Conservation (phyloP, 768 basidiomycete genomes). For the Phlegmacium glaucopus region DNA sequence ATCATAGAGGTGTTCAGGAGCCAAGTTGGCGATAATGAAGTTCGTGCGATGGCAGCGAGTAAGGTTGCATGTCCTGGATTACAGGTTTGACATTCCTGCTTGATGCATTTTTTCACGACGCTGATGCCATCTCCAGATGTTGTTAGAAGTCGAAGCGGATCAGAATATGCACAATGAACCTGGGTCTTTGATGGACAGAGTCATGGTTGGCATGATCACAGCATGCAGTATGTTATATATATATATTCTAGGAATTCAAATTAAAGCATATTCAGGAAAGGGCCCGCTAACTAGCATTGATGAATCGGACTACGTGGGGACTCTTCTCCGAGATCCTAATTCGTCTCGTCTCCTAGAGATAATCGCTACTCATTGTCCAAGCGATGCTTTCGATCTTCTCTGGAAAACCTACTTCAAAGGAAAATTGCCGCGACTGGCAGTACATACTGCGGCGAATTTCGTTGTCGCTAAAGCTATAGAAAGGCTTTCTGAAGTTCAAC, state of each 20-base stretch:
- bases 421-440: slow-evolving; percentile 67
- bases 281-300: slow-evolving; percentile 36
- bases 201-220: slow-evolving; percentile 74
- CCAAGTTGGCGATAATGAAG: slow-evolving; percentile 63
- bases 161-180: slow-evolving; percentile 52
- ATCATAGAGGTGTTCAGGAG: slow-evolving; percentile 51
- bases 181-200: slow-evolving; percentile 77
- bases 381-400: slow-evolving; percentile 54
- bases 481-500: slow-evolving; percentile 51
- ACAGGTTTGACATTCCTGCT: slow-evolving; percentile 44
- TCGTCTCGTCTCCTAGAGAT: slow-evolving; percentile 91
- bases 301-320: slow-evolving; percentile 75
- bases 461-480: slow-evolving; percentile 80
- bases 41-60: slow-evolving; percentile 71
- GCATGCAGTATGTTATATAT: slow-evolving; percentile 48
- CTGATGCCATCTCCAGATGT: slow-evolving; percentile 46
- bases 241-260: neutral
- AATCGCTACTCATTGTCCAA: slow-evolving; percentile 61
- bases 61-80: slow-evolving; percentile 76
- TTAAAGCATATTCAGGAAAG: slow-evolving; percentile 29
- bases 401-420: slow-evolving; percentile 81
- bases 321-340: slow-evolving; percentile 80
- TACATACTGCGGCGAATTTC: slow-evolving; percentile 93
- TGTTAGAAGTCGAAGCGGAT: slow-evolving; percentile 80
- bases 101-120: slow-evolving; percentile 7